Conservation (phyloP, 805 yeast genomes). For the Wickerhamia fluorescens region DNA sequence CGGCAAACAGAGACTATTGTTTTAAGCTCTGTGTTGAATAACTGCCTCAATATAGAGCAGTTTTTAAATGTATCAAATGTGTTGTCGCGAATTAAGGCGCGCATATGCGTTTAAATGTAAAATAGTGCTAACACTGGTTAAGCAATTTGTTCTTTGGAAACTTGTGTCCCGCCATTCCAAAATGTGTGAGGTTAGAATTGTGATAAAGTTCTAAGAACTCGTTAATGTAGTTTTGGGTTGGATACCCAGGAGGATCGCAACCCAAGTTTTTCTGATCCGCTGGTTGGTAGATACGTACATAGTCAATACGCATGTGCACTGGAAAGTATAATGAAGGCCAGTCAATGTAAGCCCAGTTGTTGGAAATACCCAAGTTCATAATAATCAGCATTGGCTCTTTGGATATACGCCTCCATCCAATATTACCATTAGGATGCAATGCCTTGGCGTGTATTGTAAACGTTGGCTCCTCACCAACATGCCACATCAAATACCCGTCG, state of each 20-base stretch:
- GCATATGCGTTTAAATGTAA: too few species aligned
- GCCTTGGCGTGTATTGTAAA: slow-evolving; percentile 68
- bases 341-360: slow-evolving; percentile 89
- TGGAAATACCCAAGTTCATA: slow-evolving; percentile 84
- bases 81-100: too few species aligned
- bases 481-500: slow-evolving; percentile 78
- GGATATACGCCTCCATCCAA: slow-evolving; percentile 73
- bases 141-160: slow-evolving; percentile 33
- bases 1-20: too few species aligned
- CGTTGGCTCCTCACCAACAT: slow-evolving; percentile 74
- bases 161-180: slow-evolving; percentile 63
- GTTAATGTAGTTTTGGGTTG: slow-evolving; percentile 79
- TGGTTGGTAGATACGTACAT: slow-evolving; percentile 91
- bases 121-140: slow-evolving; percentile 1
- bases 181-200: slow-evolving; percentile 62
- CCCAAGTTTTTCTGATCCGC: slow-evolving; percentile 49
- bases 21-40: too few species aligned
- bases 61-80: too few species aligned
- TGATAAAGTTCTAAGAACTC: slow-evolving; percentile 62
- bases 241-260: slow-evolving; percentile 83
- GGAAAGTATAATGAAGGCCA: slow-evolving; percentile 84
- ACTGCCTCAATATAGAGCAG: too few species aligned
- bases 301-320: slow-evolving; percentile 65
- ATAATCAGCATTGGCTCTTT: slow-evolving; percentile 92
- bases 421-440: slow-evolving; percentile 84